Conservation (phyloP, 2,329 filamentous ascomycete genomes). For the Calycina marina region DNA sequence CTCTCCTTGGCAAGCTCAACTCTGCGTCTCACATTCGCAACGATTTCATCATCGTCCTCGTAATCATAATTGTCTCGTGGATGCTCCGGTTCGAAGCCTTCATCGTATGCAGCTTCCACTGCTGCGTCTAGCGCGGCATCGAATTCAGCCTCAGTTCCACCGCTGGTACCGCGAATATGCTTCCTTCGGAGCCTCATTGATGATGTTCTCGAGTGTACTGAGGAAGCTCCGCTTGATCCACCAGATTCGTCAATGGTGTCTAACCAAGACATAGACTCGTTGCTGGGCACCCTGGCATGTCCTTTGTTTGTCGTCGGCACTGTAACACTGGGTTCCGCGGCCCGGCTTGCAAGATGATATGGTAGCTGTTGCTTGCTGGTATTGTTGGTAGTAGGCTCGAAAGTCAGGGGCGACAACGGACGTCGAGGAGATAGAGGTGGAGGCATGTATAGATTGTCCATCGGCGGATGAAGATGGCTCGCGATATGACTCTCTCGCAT, state of each 20-base stretch:
- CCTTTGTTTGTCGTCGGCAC: conserved; percentile 21
- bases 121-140: conserved; percentile 89
- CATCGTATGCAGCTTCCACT: conserved; percentile 90
- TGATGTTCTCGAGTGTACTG: conserved; percentile 66
- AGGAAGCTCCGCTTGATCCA: conserved; percentile 58
- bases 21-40: conserved; percentile 44
- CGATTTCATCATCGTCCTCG: conserved; percentile 30
- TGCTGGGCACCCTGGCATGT: conserved; percentile 47
- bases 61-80: conserved; percentile 17
- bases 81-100: conserved; percentile 62
- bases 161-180: conserved; percentile 53
- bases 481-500: conserved; percentile 26
- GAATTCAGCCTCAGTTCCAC: conserved; percentile 75
- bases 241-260: conserved; percentile 87
- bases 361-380: conserved; percentile 17
- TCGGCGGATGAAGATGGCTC: conserved; percentile 30
- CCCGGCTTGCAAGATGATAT: conserved; percentile 27
- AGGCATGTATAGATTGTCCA: conserved; percentile 49
- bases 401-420: conserved; percentile 31
- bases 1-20: conserved; percentile 65
- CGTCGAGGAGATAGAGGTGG: conserved; percentile 56
- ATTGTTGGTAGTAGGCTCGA: conserved; percentile 18
- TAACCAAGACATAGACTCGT: conserved; percentile 82
- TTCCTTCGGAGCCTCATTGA: conserved; percentile 54
- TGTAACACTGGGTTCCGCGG: too few relatives aligned